Base-by-base conservation (phyloP, 805 yeast genomes). In the Isabelozyma gotoi region DNA sequence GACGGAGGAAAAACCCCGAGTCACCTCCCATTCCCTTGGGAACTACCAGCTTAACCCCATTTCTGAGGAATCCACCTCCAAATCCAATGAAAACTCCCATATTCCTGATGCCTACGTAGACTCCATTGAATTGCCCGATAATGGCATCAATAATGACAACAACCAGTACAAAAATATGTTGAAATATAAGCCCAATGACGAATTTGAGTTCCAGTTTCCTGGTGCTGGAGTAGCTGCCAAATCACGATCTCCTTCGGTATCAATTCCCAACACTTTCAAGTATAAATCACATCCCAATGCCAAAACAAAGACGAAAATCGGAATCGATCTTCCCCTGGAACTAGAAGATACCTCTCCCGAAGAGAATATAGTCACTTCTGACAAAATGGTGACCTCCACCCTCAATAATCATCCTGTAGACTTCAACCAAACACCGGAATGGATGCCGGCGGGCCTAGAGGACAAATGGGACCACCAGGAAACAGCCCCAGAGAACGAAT, bases 271-370 rank as follows among this genome's bases (percentile, higher is more conserved):
- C 44, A 71, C 77, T 1, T 71, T 71, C 60, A 66, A 69, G 45
- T 64, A 70, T 44, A 71, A 70, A 48, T 63, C 71, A n/a, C 73
- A 68, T 47, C 76, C 76, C 5, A 71, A 70, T 45, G 77, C 77
- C 17, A 63, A 57, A 42, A 66, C 77, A 1, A 71, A 68, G 48
- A 43, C 53, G 5, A 53, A 51, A n/a, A 53, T 68, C 8, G 68
- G 67, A 16, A 38, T 17, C 11, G n/a, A 17, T 5, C 15, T n/a
- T 12, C 16, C 16, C 14, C 34, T 32, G 34, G 34, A 32, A 10
- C 2, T 12, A 32, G 14, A 12, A 8, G 14, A 14, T 4, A 5
- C 19, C 7, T n/a, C n/a, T n/a, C n/a, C n/a, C n/a, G 37, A 34
- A 31, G 42, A n/a, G 39, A 11, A 17, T 31, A 19, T 7, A 7